phyloP scores from a whole-genome alignment of 179 eudicot species.

The Carnegiea gigantea region DNA sequence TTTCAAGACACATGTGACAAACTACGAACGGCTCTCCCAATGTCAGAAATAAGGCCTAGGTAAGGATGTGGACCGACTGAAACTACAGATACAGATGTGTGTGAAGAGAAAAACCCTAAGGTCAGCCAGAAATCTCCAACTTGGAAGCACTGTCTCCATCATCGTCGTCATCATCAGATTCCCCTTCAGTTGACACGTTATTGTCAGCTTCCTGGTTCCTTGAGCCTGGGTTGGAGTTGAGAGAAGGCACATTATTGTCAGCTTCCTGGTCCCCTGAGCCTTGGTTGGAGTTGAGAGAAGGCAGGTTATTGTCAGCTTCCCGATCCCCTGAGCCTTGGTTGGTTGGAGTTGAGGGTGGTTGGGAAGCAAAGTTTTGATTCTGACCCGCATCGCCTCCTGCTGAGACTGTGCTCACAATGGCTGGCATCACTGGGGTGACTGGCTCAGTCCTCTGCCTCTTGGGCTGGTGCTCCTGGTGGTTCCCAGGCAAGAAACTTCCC shows the following conservation, averaged over 20 bases:
- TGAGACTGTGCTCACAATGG: slow-evolving; percentile 31
- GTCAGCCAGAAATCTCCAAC: slow-evolving; percentile 40
- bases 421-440: slow-evolving; percentile 33
- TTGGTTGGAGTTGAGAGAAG: slow-evolving; percentile 22
- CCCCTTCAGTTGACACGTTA: slow-evolving; percentile 34
- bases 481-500: slow-evolving; percentile 65
- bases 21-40: slow-evolving; percentile 1
- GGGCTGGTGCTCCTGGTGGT: slow-evolving; percentile 52
- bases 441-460: slow-evolving; percentile 57
- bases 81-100: slow-evolving; percentile 14
- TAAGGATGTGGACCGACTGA: slow-evolving; percentile 17
- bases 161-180: slow-evolving; percentile 10
- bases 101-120: background rate
- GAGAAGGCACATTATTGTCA: slow-evolving; percentile 26
- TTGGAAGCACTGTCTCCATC: slow-evolving; percentile 24
- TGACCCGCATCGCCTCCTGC: slow-evolving; percentile 38
- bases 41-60: slow-evolving; percentile 16
- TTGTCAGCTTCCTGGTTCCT: slow-evolving; percentile 20
- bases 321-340: no score
- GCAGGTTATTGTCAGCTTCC: no score
- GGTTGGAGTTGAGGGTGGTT: slow-evolving; percentile 27
- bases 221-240: slow-evolving; percentile 19
- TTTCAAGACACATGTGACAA: slow-evolving; percentile 19
- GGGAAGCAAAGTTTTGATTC: slow-evolving; percentile 34
- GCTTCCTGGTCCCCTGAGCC: no score